Evolutionary conservation across 352 stramenopile species (phyloP), one percentile per base, ranked within the genome.

Genomic region (Thraustochytrium striatum): DNA sequence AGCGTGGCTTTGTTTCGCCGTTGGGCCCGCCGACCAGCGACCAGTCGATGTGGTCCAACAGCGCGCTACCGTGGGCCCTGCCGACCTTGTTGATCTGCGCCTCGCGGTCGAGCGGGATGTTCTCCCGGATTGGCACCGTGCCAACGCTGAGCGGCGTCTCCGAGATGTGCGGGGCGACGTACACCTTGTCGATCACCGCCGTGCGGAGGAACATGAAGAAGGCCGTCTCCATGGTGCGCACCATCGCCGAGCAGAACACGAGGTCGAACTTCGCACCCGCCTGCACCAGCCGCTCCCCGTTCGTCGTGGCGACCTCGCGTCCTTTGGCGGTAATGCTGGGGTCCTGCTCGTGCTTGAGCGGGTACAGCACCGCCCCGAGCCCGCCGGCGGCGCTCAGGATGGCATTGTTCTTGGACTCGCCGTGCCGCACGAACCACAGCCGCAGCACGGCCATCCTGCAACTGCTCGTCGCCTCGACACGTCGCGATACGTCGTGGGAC

Each of bases 401-500:
- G n/a, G 19, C 19, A 50, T 75, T 75, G 65, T 75, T 75, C 13
- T 38, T 72, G 65, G 32, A 55, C 36, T 75, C 41, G 7, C 65
- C 65, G 39, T 75, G 65, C 8, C 65, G 43, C 21, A 75, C 35
- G 25, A 75, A 75, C 65, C 65, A 75, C 41, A 75, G 65, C 50
- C 68, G 41, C 30, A 75, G n/a, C n/a, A n/a, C n/a, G n/a, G n/a
- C n/a, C n/a, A n/a, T n/a, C n/a, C n/a, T n/a, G n/a, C n/a, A n/a
- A n/a, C n/a, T n/a, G n/a, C n/a, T n/a, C n/a, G n/a, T n/a, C n/a
- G n/a, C n/a, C n/a, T n/a, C n/a, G n/a, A n/a, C n/a, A n/a, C n/a
- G n/a, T n/a, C n/a, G n/a, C n/a, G n/a, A n/a, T n/a, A n/a, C n/a
- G n/a, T n/a, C n/a, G n/a, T n/a, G n/a, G n/a, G n/a, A n/a, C n/a